Percentiles rank a stretch among this genome's conserved stretches.
These are phyloP conservation scores for Psidium friedrichsthalianum DNA, from an alignment of 345 rosid species.

Conservation along the genomic window DNA sequence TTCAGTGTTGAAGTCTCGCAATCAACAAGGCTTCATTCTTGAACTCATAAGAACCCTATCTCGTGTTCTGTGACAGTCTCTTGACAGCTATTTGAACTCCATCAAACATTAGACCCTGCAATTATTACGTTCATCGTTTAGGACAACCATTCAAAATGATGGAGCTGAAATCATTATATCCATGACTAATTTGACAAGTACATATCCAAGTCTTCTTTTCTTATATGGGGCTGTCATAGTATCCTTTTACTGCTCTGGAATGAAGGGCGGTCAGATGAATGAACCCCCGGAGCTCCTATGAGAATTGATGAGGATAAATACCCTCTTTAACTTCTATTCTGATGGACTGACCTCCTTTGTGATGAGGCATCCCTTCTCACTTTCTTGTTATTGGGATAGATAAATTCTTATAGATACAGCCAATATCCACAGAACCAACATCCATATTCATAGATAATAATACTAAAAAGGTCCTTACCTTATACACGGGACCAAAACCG, in stretches of 20 bases:
- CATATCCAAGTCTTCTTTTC: not conserved
- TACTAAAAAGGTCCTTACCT: constrained; percentile 6
- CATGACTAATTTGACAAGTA: not conserved
- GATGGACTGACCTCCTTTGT: not conserved
- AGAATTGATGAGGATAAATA: not conserved
- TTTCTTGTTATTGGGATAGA: not conserved
- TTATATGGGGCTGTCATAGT: not conserved
- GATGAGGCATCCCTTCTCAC: not conserved
- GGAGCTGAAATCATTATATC: not conserved
- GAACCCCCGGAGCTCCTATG: not conserved
- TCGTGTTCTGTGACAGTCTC: constrained; percentile 12
- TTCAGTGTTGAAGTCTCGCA: constrained; percentile 21
- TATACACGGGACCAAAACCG: constrained; percentile 38
- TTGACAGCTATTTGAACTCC: constrained; percentile 20
- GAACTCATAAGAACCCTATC: constrained; percentile 18
- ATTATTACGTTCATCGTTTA: not conserved
- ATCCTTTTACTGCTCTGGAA: not conserved
- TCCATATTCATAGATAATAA: not conserved
- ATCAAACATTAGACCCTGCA: constrained; percentile 6
- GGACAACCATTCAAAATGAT: not conserved
- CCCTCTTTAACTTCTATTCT: not conserved
- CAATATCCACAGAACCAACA: not conserved
- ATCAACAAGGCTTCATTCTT: constrained; percentile 18
- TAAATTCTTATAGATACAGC: not conserved
- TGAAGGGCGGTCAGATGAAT: not conserved